These are phyloP conservation scores for Scedosporium dehoogii DNA, from an alignment of 2,329 filamentous ascomycete species.

Conservation along the genomic window DNA sequence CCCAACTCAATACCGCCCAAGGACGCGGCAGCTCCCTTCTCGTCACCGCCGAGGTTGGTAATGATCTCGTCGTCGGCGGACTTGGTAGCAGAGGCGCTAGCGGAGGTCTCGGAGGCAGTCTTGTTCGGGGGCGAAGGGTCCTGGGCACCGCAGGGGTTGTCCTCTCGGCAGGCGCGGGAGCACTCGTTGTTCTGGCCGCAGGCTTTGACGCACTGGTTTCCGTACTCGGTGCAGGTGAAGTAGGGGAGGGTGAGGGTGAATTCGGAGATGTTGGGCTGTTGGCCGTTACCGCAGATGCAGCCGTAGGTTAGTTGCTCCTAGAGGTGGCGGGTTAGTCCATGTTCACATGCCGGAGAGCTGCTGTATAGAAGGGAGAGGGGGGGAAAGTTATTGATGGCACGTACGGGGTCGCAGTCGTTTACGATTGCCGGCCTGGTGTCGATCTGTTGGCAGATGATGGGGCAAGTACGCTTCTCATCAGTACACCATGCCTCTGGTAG, in stretches of 20 bases:
- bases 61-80: conserved; percentile 11
- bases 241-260: conserved; percentile 72
- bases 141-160: conserved; percentile 65
- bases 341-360: background rate
- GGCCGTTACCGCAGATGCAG: conserved; percentile 60
- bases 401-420: conserved; percentile 61
- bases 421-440: conserved; percentile 38
- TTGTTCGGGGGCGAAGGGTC: conserved; percentile 52
- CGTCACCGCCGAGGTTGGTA: conserved; percentile 6
- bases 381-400: conserved; percentile 11
- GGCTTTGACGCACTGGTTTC: conserved; percentile 52
- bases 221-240: conserved; percentile 65
- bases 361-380: background rate
- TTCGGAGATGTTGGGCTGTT: conserved; percentile 61
- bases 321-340: background rate
- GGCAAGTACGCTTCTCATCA: conserved; percentile 54
- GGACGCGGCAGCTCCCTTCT: conserved; percentile 18
- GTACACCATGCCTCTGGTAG: conserved; percentile 52
- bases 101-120: conserved; percentile 27
- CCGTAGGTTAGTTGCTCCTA: conserved; percentile 54
- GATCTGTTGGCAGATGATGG: conserved; percentile 59
- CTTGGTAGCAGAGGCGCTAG: conserved; percentile 14
- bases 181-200: conserved; percentile 53
- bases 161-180: conserved; percentile 46
- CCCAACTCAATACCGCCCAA: conserved; percentile 16